Percentiles rank a stretch among this genome's conserved stretches.
phyloP scores from a whole-genome alignment of 768 basidiomycete species.

The Kwoniella dejecticola region DNA sequence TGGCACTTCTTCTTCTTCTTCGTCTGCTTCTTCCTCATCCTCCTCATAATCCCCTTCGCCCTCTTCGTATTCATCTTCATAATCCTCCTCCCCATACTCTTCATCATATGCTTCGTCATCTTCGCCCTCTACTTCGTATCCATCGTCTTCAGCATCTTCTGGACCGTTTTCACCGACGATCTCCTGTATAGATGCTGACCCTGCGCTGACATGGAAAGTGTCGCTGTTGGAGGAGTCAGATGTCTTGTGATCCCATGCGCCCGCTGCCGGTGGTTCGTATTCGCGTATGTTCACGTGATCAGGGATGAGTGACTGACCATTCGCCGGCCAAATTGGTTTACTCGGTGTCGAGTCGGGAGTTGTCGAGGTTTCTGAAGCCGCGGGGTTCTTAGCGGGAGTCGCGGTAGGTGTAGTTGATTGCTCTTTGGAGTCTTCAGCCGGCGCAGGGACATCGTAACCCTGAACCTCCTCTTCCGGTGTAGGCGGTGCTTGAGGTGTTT shows the following conservation, averaged over 20 bases:
- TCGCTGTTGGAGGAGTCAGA: background rate
- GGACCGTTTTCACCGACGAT: background rate
- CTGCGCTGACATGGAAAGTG: background rate
- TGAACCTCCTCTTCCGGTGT: conserved; percentile 9
- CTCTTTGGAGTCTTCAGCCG: background rate
- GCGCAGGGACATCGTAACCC: conserved; percentile 10
- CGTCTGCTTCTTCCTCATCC: conserved; percentile 26
- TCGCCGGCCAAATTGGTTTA: background rate
- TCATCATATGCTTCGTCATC: conserved; percentile 13
- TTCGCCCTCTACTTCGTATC: conserved; percentile 16
- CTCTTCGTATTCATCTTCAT: conserved; percentile 24
- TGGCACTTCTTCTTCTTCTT: conserved; percentile 24
- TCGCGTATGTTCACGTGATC: background rate
- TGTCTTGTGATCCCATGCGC: too few species aligned
- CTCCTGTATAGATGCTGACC: background rate
- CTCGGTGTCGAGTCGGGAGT: background rate
- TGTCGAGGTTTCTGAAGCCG: background rate
- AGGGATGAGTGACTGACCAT: background rate
- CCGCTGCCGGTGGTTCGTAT: background rate
- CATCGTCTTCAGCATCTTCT: conserved; percentile 15
- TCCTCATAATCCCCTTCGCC: conserved; percentile 23
- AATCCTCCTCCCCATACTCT: conserved; percentile 26
- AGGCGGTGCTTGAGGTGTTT: background rate
- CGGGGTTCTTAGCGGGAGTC: conserved; percentile 1
- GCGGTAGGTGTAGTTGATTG: conserved; percentile 6